phyloP scores from a whole-genome alignment of 2,329 filamentous ascomycete species.

The Fusarium tuaranense region DNA sequence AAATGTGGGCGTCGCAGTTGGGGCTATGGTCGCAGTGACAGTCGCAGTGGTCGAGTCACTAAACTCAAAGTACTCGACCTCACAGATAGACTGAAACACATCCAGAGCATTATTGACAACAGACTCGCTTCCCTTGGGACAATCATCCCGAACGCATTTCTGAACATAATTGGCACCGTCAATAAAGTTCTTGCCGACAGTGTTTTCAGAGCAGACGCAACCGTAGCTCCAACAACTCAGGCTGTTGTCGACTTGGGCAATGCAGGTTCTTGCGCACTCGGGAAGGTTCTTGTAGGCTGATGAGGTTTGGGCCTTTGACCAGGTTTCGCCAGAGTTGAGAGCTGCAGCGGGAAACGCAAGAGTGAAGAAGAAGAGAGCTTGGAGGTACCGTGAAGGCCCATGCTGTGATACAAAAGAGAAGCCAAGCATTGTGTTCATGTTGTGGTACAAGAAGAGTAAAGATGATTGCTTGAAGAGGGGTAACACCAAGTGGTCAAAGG shows the following conservation, averaged over 20 bases:
- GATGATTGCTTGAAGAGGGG: neutral
- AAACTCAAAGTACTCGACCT: neutral
- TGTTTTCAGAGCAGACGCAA: neutral
- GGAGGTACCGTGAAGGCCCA: neutral
- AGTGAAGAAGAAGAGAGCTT: neutral
- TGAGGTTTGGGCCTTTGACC: neutral
- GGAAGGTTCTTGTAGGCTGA: neutral
- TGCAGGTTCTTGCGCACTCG: neutral
- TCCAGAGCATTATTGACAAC: neutral
- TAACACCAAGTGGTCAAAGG: neutral
- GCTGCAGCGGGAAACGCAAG: neutral
- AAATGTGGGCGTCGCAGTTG: neutral
- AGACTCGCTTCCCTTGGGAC: neutral
- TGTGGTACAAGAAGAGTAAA: neutral
- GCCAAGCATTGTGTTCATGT: neutral
- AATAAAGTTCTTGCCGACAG: neutral
- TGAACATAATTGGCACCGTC: neutral
- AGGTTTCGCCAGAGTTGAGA: neutral
- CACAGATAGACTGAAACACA: neutral
- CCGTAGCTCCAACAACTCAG: neutral
- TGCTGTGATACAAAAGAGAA: neutral
- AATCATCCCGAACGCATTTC: neutral
- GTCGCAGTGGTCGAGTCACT: neutral
- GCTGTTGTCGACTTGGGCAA: neutral
- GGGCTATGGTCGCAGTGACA: neutral